Evolutionary conservation across 257 asterid species (phyloP), one percentile per base, ranked within the genome.

Genomic region (Sherardia arvensis): DNA sequence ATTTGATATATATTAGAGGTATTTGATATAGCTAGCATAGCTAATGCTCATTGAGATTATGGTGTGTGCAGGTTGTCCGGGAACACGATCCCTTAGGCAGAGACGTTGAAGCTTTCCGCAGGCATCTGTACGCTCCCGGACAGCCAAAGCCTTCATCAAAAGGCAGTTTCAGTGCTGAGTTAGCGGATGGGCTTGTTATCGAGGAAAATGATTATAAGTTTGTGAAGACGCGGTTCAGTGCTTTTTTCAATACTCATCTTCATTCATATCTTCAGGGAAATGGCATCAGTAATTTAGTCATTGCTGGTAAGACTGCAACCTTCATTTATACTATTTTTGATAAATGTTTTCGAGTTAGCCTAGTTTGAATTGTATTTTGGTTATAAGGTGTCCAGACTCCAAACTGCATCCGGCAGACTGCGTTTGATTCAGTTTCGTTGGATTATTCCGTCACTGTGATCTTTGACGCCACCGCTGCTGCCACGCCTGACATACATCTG

Each of bases 341-440:
- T 65, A 21, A 36, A 7, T 67, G 48, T 0, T 68, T 36, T 1
- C 59, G 11, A 38, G 28, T 4, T 12, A 23, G 7, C 21, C n/a
- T 22, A 45, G 4, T 30, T 4, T 6, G 15, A 22, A 8, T 57
- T 30, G 3, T 26, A 33, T 20, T 64, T 53, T 8, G 17, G 48
- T 29, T 54, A 4, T 59, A 67, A 91, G 96, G 98, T 65, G 96
- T 91, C 66, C 98, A 88, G 80, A 88, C 96, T 61, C 98, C 98
- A 62, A 91, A 91, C 51, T 91, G 95, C 74, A 77, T 91, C 68
- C 69, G 96, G 26, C 95, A 88, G 64, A 88, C 95, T 27, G 96
- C 80, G 51, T 88, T 84, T 76, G 98, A 91, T 70, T 94, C 98
- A 0, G 95, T 91, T 10, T 86, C 92, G 20, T 64, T 88, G 78